Conservation (phyloP, 2,329 filamentous ascomycete genomes). For the Venturia nashicola region DNA sequence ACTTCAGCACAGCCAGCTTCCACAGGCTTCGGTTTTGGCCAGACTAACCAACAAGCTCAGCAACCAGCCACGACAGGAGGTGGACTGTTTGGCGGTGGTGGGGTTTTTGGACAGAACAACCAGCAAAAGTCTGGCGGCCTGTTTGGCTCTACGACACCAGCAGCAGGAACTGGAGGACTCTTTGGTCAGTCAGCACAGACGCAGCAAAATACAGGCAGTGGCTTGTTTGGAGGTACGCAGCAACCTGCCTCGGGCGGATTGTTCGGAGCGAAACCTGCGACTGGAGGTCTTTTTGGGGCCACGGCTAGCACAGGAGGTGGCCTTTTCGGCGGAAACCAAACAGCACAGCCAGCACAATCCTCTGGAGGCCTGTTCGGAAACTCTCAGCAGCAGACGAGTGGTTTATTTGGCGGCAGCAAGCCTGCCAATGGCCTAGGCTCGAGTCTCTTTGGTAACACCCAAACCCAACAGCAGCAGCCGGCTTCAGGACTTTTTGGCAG, state of each 20-base stretch:
- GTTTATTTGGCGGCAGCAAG: constrained; percentile 28
- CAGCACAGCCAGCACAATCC: constrained; percentile 31
- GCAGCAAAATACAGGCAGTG: constrained; percentile 27
- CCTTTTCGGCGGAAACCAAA: constrained; percentile 31
- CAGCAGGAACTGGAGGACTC: constrained; percentile 19
- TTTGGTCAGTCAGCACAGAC: constrained; percentile 35
- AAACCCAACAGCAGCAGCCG: constrained; percentile 20
- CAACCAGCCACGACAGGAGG: constrained; percentile 23
- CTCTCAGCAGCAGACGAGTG: constrained; percentile 22
- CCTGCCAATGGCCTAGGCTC: constrained; percentile 17
- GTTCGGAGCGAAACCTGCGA: constrained; percentile 26
- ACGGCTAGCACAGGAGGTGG: constrained; percentile 18
- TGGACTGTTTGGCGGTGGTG: constrained; percentile 25
- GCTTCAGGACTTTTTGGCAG: constrained; percentile 29
- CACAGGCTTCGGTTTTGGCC: constrained; percentile 31
- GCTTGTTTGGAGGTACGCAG: constrained; percentile 30
- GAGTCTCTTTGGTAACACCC: constrained; percentile 12
- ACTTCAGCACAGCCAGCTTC: constrained; percentile 14
- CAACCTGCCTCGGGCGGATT: constrained; percentile 22
- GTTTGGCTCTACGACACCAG: constrained; percentile 16
- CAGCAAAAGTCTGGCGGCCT: constrained; percentile 16
- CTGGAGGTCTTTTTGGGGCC: constrained; percentile 20
- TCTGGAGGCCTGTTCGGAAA: constrained; percentile 35
- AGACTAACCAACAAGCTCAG: constrained; percentile 23
- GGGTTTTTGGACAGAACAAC: constrained; percentile 37